phyloP scores from a whole-genome alignment of 495 filamentous ascomycete species.

The Letharia lupina region DNA sequence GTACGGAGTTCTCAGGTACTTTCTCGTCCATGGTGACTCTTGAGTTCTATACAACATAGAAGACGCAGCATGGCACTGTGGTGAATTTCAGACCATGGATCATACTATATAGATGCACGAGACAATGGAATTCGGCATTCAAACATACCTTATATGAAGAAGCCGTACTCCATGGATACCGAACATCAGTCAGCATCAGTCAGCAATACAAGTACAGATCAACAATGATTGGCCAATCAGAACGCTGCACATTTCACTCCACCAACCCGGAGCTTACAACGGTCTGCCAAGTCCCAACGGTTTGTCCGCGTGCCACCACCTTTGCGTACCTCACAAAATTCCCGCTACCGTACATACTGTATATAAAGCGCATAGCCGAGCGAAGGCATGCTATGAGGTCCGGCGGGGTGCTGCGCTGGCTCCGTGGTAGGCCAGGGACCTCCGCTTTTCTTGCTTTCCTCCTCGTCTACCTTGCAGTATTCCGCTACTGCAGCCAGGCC shows the following conservation, averaged over 20 bases:
- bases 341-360: background rate
- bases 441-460: constrained; percentile 25
- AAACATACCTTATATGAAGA: background rate
- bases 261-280: background rate
- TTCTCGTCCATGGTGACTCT: constrained; percentile 1
- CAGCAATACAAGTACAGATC: background rate
- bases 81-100: background rate
- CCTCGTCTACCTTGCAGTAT: constrained; percentile 28
- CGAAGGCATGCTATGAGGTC: background rate
- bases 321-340: background rate
- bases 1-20: background rate
- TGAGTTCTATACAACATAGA: background rate
- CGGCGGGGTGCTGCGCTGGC: background rate
- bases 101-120: background rate
- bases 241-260: background rate
- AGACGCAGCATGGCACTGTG: background rate
- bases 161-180: background rate
- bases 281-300: background rate
- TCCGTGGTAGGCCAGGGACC: constrained; percentile 3
- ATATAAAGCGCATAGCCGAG: background rate
- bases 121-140: background rate
- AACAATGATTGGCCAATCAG: background rate
- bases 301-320: background rate
- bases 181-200: constrained; percentile 4
- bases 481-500: constrained; percentile 27